A percentile compares a stretch with the other conserved stretches of the same genome.
phyloP scores from a whole-genome alignment of 306 rosid genomes.

The Delonix regia region DNA sequence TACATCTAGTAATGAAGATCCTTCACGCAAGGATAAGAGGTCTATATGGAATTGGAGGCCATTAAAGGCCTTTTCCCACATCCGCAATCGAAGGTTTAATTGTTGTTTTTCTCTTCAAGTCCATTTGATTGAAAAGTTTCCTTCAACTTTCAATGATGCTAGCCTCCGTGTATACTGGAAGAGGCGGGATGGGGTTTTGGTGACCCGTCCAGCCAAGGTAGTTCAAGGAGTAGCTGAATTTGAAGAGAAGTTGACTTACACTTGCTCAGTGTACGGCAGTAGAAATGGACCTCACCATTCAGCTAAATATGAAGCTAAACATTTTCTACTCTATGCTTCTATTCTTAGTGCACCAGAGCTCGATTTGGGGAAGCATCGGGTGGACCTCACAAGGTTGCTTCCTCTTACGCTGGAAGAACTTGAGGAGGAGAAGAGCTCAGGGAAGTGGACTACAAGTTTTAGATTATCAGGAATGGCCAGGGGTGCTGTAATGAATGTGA shows the following conservation, averaged over 20 bases:
- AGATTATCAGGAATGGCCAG: conserved; percentile 74
- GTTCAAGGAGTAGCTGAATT: conserved; percentile 58
- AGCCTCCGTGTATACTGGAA: conserved; percentile 85
- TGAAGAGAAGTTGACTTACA: conserved; percentile 66
- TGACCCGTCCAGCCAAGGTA: conserved; percentile 71
- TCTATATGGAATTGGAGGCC: conserved; percentile 88
- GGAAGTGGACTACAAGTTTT: conserved; percentile 83
- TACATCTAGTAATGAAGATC: conserved; percentile 48
- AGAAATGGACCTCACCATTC: conserved; percentile 76
- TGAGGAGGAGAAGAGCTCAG: conserved; percentile 77
- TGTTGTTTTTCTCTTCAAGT: conserved; percentile 82
- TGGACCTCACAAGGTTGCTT: conserved; percentile 86
- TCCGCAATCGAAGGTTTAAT: conserved; percentile 64
- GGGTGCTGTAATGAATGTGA: conserved; percentile 81
- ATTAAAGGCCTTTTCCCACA: conserved; percentile 65
- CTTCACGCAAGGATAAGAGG: conserved; percentile 72
- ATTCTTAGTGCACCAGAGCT: conserved; percentile 54
- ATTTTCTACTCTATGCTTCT: conserved; percentile 75
- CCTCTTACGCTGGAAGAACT: conserved; percentile 90
- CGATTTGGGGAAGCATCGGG: conserved; percentile 89
- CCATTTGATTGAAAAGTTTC: conserved; percentile 77
- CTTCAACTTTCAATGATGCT: conserved; percentile 48
- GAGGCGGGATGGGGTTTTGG: conserved; percentile 67
- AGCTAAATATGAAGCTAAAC: conserved; percentile 91
- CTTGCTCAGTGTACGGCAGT: conserved; percentile 78